Percentiles rank a stretch among this genome's conserved stretches.
Conservation (phyloP, 352 stramenopile species). For the Pythium dissotocum region DNA sequence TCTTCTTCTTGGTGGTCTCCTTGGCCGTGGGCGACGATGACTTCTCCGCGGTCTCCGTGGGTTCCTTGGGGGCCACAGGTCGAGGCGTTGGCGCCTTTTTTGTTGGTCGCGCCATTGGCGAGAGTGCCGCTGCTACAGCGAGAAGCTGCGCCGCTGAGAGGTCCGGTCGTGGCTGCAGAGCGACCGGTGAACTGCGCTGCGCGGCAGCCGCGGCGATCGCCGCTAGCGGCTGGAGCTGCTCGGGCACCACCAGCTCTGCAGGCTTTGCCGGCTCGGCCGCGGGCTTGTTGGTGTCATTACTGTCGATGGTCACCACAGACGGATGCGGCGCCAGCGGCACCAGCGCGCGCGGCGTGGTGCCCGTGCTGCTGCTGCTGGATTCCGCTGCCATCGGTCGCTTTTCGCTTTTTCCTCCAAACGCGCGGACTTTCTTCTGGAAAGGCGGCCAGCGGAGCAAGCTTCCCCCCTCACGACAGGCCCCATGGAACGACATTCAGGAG, state of each 20-base stretch:
- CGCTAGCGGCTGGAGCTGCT: background rate
- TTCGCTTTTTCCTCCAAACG: background rate
- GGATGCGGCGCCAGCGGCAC: constrained; percentile 2
- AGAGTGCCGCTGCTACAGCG: background rate
- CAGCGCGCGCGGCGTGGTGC: background rate
- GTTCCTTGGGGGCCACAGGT: no score
- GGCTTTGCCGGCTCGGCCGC: background rate
- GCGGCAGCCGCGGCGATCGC: background rate
- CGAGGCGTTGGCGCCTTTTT: background rate
- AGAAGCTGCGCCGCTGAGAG: constrained; percentile 1
- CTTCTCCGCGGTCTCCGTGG: no score
- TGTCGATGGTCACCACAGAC: constrained; percentile 2
- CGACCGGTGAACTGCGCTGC: background rate
- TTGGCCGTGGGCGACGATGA: background rate
- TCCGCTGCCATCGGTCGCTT: constrained; percentile 5
- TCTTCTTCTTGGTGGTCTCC: background rate
- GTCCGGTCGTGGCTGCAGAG: background rate
- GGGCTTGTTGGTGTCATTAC: background rate
- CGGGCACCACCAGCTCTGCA: background rate
- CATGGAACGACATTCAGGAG: background rate
- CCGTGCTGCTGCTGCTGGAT: constrained; percentile 3
- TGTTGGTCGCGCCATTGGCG: background rate
- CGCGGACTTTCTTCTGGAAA: constrained; percentile 7
- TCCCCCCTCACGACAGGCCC: background rate
- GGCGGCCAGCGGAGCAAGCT: background rate